Evolutionary conservation across 2,329 filamentous ascomycete species (phyloP).

Genomic region (Raffaelea ambrosiae): DNA sequence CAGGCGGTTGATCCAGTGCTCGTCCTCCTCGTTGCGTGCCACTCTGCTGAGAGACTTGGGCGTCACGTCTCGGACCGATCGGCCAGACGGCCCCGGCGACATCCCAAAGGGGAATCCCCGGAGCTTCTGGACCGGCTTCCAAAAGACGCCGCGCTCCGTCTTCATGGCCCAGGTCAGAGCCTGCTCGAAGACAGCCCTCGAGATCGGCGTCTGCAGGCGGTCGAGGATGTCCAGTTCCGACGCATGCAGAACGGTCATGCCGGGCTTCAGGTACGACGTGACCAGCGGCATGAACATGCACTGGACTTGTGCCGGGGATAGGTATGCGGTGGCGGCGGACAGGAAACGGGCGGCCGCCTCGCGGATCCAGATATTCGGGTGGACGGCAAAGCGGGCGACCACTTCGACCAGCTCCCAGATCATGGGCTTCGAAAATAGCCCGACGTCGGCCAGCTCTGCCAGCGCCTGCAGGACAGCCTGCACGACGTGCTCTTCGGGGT

Average conservation of each 20-base stretch:
- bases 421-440: slow-evolving; percentile 74
- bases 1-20: slow-evolving; percentile 81
- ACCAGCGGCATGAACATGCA: slow-evolving; percentile 79
- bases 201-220: slow-evolving; percentile 71
- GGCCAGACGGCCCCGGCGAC: slow-evolving; percentile 41
- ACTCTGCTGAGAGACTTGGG: slow-evolving; percentile 53
- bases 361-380: slow-evolving; percentile 91
- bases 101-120: slow-evolving; percentile 57
- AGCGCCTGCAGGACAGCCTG: slow-evolving; percentile 84
- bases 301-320: slow-evolving; percentile 72
- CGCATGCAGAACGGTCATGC: slow-evolving; percentile 44
- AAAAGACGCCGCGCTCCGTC: slow-evolving; percentile 74
- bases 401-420: slow-evolving; percentile 84
- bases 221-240: slow-evolving; percentile 70
- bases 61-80: slow-evolving; percentile 48
- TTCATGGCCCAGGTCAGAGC: slow-evolving; percentile 79
- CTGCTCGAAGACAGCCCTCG: slow-evolving; percentile 74
- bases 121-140: slow-evolving; percentile 67
- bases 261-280: slow-evolving; percentile 70
- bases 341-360: slow-evolving; percentile 83
- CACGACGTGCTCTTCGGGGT: slow-evolving; percentile 89
- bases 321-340: slow-evolving; percentile 62
- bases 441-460: slow-evolving; percentile 79
- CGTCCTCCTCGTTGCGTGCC: slow-evolving; percentile 81
- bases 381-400: slow-evolving; percentile 76